Evolutionary conservation across 2,329 filamentous ascomycete species (phyloP), one percentile per base, ranked within the genome.

Genomic region (Phoma sp.): DNA sequence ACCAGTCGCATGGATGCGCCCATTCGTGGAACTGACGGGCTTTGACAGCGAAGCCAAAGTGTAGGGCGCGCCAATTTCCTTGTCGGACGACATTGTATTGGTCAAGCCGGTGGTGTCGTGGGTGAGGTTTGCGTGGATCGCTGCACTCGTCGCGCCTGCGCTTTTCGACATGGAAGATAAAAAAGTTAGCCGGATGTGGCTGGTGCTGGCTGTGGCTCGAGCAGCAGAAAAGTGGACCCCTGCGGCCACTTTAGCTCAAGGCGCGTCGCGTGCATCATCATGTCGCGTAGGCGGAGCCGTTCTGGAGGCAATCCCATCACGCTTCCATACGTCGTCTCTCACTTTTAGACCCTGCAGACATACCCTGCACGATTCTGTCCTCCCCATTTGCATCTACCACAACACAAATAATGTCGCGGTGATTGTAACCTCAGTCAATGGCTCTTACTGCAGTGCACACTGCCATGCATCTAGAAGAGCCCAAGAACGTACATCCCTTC

Each of bases 31-130:
- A 53, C 77, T 70, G 24, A 80, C 70, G 2, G 80, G 78, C 56
- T 73, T 75, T 22, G 79, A 74, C 45, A 82, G 69, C 19, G 77
- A 72, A 12, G 78, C 77, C 56, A 82, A 66, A 13, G 74, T 77
- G 48, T 78, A 75, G 1, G 74, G 73, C 17, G 71, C 62, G 50
- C 73, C 74, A 58, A 76, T 74, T 57, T 72, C 67, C 58, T 67
- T 66, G 41, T 64, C 61, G 48, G 61, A 71, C 65, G 74, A 72
- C 74, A 76, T 76, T 54, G 10, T 61, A 56, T 63, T 69, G 66
- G 64, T 64, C 70, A 67, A 68, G 64, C 58, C 51, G 59, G 37
- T 43, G 29, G 56, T 57, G 43, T 50, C 29, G 29, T 45, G 40
- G 55, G 31, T 29, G 51, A 62, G 48, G 65, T 61, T 61, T 65